Evolutionary conservation across 2,329 filamentous ascomycete genomes (phyloP), one percentile per base, ranked within the genome.

Genomic region (Fusarium praegraminearum): DNA sequence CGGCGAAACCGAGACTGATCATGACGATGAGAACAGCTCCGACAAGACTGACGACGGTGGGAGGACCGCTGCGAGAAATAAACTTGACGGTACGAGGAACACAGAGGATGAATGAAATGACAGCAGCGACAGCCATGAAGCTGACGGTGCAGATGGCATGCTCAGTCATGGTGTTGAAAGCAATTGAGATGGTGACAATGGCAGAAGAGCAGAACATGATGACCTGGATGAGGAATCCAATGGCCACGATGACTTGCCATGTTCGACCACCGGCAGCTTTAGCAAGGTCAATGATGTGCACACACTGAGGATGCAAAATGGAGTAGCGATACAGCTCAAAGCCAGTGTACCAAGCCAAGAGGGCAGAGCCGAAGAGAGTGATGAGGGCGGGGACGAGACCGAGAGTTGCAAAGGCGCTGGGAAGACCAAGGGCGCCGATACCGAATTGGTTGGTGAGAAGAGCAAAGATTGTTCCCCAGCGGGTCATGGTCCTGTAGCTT

Each of bases 211-310:
- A 65, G 35, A 51, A 59, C 60, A 65, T 60, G 22, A 65, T 65
- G 16, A 65, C 24, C 52, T 66, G 65, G 26, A 67, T 52, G 2
- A 52, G 49, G 26, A 52, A 52, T 52, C 44, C 53, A 16, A 62
- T 57, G 41, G 61, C 61, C 16, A 52, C 64, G 3, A 67, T 43
- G 24, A 65, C 7, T 20, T 57, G 62, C 38, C 45, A 50, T 2
- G 50, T n/a, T 28, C 38, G 28, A 1, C 70, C 67, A 22, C 70
- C 80, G 83, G 85, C 67, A 82, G 85, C 69, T 84, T 83, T 73
- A 85, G 85, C 84, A 84, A 91, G 86, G 73, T 91, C 89, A 73
- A 88, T 90, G 15, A 91, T 87, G 77, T 91, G 89, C 67, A 88
- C 86, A 62, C 90, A 84, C 77, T 91, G 87, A 3, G 89, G 89